Evolutionary conservation across 2,329 filamentous ascomycete species (phyloP).

Genomic region (Cladophialophora carrionii): DNA sequence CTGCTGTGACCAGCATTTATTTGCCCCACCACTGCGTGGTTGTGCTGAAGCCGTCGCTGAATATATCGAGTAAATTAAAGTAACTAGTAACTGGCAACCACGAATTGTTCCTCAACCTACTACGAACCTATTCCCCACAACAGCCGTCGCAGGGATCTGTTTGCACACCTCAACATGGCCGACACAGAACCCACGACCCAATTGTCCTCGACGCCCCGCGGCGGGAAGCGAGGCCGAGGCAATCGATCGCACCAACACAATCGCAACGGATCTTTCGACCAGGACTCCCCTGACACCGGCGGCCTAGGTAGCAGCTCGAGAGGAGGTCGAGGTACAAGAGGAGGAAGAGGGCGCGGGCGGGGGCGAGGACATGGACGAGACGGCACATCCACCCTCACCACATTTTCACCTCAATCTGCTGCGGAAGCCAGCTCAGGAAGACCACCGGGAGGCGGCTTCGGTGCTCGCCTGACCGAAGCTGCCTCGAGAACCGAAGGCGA

Average conservation of each 20-base stretch:
- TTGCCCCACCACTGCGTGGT: slow-evolving; percentile 3
- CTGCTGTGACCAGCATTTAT: background rate
- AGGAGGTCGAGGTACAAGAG: slow-evolving; percentile 26
- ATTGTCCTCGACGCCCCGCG: slow-evolving; percentile 9
- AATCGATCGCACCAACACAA: slow-evolving; percentile 18
- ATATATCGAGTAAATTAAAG: background rate
- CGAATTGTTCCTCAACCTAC: slow-evolving; percentile 6
- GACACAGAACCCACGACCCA: slow-evolving; percentile 6
- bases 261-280: slow-evolving; percentile 17
- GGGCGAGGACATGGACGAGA: slow-evolving; percentile 78
- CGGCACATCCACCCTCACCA: slow-evolving; percentile 53
- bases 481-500: slow-evolving; percentile 46
- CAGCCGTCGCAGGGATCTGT: background rate
- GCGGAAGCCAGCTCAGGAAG: slow-evolving; percentile 45
- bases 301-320: slow-evolving; percentile 18
- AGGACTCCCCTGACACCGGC: slow-evolving; percentile 17
- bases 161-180: slow-evolving; percentile 19
- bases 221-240: slow-evolving; percentile 16
- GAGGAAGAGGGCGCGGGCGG: slow-evolving; percentile 65
- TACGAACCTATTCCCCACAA: background rate
- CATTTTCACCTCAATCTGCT: slow-evolving; percentile 39
- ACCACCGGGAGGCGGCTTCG: slow-evolving; percentile 51
- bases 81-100: too few relatives aligned
- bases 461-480: slow-evolving; percentile 55
- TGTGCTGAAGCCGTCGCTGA: slow-evolving; percentile 10